A percentile compares a stretch with the other conserved stretches of the same genome.
Evolutionary conservation across 2,329 filamentous ascomycete genomes (phyloP).

Genomic region (Lecanicillium sp.): DNA sequence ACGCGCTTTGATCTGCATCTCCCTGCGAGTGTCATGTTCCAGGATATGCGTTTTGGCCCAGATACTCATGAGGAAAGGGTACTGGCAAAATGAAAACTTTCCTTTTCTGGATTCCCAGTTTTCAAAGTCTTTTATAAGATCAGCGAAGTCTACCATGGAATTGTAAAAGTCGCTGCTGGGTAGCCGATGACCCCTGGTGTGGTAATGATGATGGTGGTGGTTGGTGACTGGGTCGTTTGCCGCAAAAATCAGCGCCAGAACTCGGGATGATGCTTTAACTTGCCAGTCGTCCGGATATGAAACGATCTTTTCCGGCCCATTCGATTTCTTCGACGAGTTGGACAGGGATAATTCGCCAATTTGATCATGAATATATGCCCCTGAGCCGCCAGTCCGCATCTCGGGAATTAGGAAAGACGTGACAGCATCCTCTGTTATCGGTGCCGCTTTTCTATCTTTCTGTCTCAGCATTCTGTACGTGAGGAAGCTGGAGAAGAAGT

Average conservation of each 20-base stretch:
- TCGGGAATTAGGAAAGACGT: slow-evolving; percentile 65
- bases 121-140: slow-evolving; percentile 80
- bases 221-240: slow-evolving; percentile 58
- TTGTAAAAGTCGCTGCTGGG: slow-evolving; percentile 84
- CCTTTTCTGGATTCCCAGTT: slow-evolving; percentile 69
- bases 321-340: slow-evolving; percentile 46
- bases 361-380: slow-evolving; percentile 71
- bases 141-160: slow-evolving; percentile 76
- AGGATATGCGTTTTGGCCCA: slow-evolving; percentile 88
- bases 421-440: slow-evolving; percentile 51
- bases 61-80: slow-evolving; percentile 85
- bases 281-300: slow-evolving; percentile 85
- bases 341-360: slow-evolving; percentile 46
- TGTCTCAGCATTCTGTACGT: slow-evolving; percentile 71
- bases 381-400: slow-evolving; percentile 57
- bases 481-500: slow-evolving; percentile 70
- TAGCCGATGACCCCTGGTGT: slow-evolving; percentile 55
- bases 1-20: slow-evolving; percentile 82
- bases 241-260: slow-evolving; percentile 73
- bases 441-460: slow-evolving; percentile 56
- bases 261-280: slow-evolving; percentile 68
- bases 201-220: slow-evolving; percentile 19
- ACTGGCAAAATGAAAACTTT: slow-evolving; percentile 85
- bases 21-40: slow-evolving; percentile 77
- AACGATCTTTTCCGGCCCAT: slow-evolving; percentile 47